Evolutionary conservation across 208 protist genomes (phyloP).

Genomic region (Leishmania major): DNA sequence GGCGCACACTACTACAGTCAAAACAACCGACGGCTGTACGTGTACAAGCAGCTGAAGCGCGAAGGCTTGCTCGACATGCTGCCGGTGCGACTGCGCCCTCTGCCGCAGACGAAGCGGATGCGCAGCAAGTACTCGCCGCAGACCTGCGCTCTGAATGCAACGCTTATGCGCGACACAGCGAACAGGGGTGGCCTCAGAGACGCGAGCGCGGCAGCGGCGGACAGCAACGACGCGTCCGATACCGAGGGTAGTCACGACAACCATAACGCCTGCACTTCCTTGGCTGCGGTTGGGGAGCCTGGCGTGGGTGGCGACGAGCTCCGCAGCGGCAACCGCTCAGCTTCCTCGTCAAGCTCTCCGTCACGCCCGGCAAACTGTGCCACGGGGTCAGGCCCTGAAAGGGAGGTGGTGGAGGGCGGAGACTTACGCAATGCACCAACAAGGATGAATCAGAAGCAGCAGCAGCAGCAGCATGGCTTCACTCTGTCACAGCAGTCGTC

Average conservation of each 20-base stretch:
- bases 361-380: background rate
- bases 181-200: constrained; percentile 1
- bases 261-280: background rate
- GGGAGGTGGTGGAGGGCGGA: background rate
- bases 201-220: background rate
- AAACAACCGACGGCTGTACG: constrained; percentile 88
- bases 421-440: background rate
- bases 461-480: background rate
- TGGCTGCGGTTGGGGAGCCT: background rate
- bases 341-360: background rate
- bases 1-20: constrained; percentile 69
- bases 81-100: constrained; percentile 63
- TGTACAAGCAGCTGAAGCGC: constrained; percentile 75
- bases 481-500: background rate
- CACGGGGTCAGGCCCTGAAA: background rate
- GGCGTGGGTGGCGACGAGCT: background rate
- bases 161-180: constrained; percentile 60
- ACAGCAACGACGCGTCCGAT: background rate
- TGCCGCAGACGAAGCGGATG: constrained; percentile 77
- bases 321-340: background rate
- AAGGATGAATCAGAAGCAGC: background rate
- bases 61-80: constrained; percentile 49
- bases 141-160: constrained; percentile 76
- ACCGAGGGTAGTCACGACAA: background rate
- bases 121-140: constrained; percentile 70